Conservation (phyloP, 495 filamentous ascomycete genomes). For the Penicillium maclennaniae region DNA sequence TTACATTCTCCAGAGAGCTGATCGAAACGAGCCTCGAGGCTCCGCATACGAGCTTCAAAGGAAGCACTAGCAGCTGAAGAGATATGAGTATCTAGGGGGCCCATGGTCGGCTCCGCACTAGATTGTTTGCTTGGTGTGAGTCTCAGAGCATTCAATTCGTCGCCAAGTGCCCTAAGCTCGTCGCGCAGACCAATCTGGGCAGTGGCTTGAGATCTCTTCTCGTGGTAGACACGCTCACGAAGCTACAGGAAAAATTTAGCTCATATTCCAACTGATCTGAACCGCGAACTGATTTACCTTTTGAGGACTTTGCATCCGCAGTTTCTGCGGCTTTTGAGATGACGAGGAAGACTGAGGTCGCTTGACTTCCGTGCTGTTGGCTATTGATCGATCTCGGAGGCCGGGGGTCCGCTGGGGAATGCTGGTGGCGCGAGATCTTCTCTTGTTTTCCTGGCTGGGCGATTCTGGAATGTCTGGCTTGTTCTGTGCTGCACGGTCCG, state of each 20-base stretch:
- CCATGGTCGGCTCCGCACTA: constrained; percentile 11
- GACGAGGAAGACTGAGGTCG: constrained; percentile 34
- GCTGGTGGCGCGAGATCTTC: constrained; percentile 48
- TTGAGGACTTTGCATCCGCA: constrained; percentile 85
- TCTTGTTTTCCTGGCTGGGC: constrained; percentile 40
- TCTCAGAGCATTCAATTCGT: constrained; percentile 70
- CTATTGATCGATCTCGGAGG: constrained; percentile 50
- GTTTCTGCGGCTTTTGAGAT: constrained; percentile 52
- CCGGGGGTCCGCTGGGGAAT: constrained; percentile 49
- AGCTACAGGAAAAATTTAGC: constrained; percentile 39
- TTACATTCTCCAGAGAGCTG: constrained; percentile 57
- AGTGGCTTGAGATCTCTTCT: constrained; percentile 68
- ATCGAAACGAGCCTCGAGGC: constrained; percentile 64
- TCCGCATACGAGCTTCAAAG: constrained; percentile 52
- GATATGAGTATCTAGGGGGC: background rate
- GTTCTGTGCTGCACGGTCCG: constrained; percentile 34
- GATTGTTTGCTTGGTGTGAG: constrained; percentile 27
- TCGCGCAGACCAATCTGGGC: constrained; percentile 64
- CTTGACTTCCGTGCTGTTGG: constrained; percentile 35
- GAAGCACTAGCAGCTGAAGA: constrained; percentile 31
- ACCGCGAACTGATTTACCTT: constrained; percentile 47
- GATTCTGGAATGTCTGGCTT: constrained; percentile 39
- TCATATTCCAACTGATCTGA: background rate
- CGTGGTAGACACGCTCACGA: constrained; percentile 78
- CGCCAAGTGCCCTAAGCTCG: constrained; percentile 77